phyloP scores from a whole-genome alignment of 495 filamentous ascomycete species.

The Amniculicola lignicola region DNA sequence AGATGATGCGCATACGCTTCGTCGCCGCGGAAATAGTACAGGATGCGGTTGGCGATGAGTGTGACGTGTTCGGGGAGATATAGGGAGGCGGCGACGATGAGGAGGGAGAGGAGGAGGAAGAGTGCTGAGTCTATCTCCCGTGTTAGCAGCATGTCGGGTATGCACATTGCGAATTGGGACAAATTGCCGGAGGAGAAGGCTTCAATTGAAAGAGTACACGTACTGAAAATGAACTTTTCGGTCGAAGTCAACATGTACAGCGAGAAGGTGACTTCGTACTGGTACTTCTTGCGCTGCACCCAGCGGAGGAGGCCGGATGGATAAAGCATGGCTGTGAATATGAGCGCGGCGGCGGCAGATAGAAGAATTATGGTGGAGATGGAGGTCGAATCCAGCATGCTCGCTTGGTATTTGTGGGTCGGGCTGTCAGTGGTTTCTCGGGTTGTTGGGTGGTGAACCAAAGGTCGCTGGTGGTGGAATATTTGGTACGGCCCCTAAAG shows the following conservation, averaged over 20 bases:
- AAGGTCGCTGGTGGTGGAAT: too few species aligned
- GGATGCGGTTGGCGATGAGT: conserved; percentile 72
- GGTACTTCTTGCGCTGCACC: conserved; percentile 76
- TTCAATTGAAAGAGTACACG: conserved; percentile 32
- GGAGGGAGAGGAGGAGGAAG: conserved; percentile 80
- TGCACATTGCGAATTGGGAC: background rate
- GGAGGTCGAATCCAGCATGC: conserved; percentile 29
- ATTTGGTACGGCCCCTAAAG: too few species aligned
- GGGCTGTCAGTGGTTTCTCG: too few species aligned
- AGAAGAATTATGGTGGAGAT: conserved; percentile 31
- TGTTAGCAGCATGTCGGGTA: background rate
- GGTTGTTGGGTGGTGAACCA: too few species aligned
- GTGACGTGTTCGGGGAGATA: conserved; percentile 90
- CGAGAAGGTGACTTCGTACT: conserved; percentile 81
- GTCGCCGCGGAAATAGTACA: conserved; percentile 91
- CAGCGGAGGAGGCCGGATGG: conserved; percentile 54
- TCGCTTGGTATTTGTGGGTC: too few species aligned
- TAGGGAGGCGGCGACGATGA: conserved; percentile 77
- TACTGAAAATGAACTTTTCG: conserved; percentile 85
- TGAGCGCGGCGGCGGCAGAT: conserved; percentile 28
- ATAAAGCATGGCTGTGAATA: conserved; percentile 42
- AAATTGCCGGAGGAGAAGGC: background rate
- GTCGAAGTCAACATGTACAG: conserved; percentile 83
- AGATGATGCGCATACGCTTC: conserved; percentile 40
- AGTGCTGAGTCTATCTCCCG: conserved; percentile 71